Percentiles rank a stretch among this genome's conserved stretches.
Evolutionary conservation across 2,329 filamentous ascomycete genomes (phyloP).

Genomic region (Fusarium continuum): DNA sequence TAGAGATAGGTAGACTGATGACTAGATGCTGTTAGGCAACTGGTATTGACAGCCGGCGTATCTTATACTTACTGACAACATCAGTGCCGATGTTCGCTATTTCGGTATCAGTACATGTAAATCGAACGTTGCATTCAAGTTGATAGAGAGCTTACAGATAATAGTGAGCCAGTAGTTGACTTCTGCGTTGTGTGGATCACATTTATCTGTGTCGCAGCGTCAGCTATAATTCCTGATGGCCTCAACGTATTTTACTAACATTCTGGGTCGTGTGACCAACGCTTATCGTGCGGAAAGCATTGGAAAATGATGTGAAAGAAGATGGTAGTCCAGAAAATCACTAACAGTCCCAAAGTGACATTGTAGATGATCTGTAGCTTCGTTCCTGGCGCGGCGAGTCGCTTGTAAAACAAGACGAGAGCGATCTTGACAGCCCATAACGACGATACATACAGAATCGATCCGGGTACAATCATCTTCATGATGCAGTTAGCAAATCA

Average conservation of each 20-base stretch:
- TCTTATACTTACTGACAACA: conserved; percentile 29
- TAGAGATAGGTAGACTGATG: conserved; percentile 48
- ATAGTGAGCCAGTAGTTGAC: conserved; percentile 40
- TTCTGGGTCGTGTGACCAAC: conserved; percentile 43
- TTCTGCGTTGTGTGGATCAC: conserved; percentile 23
- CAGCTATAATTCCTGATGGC: neutral
- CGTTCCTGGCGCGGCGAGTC: conserved; percentile 49
- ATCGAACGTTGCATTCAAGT: fast-evolving
- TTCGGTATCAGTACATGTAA: neutral
- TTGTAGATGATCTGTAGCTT: conserved; percentile 51
- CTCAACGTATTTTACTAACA: conserved; percentile 21
- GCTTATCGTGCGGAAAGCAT: conserved; percentile 48
- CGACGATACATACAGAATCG: conserved; percentile 52
- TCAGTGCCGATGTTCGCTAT: conserved; percentile 37
- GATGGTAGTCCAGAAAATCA: conserved; percentile 45
- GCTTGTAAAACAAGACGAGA: conserved; percentile 54
- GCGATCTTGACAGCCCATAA: conserved; percentile 54
- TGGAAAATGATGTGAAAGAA: conserved; percentile 53
- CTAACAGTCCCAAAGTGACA: conserved; percentile 45
- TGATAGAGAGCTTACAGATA: conserved; percentile 6
- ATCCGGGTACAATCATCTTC: conserved; percentile 53
- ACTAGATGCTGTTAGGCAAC: conserved; percentile 19
- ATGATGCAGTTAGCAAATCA: neutral
- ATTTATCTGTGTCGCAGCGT: conserved; percentile 22
- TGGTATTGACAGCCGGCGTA: fast-evolving